Evolutionary conservation across 305 asterid genomes (phyloP).

Genomic region (Euphrasia arctica): DNA sequence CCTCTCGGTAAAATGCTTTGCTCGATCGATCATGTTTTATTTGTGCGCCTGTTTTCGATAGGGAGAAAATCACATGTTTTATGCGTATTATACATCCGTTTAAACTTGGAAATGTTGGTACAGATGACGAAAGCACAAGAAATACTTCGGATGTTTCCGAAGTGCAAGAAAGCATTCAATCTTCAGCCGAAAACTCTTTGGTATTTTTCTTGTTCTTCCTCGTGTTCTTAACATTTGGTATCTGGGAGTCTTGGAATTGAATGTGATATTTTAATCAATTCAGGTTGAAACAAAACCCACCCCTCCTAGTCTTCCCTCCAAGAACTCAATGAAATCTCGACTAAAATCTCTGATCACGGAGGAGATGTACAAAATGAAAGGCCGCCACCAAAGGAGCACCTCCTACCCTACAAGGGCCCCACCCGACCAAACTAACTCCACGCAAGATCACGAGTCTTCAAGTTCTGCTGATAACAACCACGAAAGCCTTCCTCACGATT

Average conservation of each 20-base stretch:
- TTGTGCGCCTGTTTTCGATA: background rate
- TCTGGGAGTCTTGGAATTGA: no score
- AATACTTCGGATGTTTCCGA: slow-evolving; percentile 18
- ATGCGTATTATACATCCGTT: no score
- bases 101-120: slow-evolving; percentile 7
- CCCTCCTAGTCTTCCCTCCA: slow-evolving; percentile 35
- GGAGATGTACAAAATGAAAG: slow-evolving; percentile 45
- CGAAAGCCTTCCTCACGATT: slow-evolving; percentile 21
- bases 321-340: slow-evolving; percentile 61
- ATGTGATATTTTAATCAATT: no score
- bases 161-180: slow-evolving; percentile 25
- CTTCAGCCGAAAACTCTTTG: slow-evolving; percentile 26
- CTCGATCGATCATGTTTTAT: background rate
- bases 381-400: slow-evolving; percentile 55
- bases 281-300: slow-evolving; percentile 39
- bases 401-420: slow-evolving; percentile 43
- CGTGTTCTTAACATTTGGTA: background rate
- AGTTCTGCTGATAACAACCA: slow-evolving; percentile 2
- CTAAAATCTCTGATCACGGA: slow-evolving; percentile 56
- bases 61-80: background rate
- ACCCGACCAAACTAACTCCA: slow-evolving; percentile 23
- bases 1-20: no score
- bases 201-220: slow-evolving; percentile 32
- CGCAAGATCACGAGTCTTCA: slow-evolving; percentile 18
- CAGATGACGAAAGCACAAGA: slow-evolving; percentile 33